phyloP scores from a whole-genome alignment of 2,329 filamentous ascomycete species.

The Pseudogymnoascus sp. region DNA sequence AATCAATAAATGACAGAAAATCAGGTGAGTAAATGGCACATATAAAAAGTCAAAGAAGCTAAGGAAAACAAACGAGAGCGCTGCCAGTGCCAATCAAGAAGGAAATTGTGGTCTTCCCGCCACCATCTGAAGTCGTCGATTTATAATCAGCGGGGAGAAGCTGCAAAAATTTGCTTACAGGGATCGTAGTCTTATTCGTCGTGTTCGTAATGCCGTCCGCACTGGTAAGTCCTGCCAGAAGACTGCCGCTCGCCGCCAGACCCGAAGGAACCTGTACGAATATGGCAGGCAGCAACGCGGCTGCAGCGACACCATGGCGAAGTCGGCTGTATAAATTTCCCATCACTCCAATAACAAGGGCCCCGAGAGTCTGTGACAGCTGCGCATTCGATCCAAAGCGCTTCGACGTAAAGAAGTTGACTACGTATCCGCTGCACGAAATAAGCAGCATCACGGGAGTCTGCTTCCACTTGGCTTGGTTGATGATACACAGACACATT shows the following conservation, averaged over 20 bases:
- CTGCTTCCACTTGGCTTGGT: conserved; percentile 76
- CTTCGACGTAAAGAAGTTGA: conserved; percentile 64
- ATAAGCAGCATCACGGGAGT: conserved; percentile 70
- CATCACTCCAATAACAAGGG: conserved; percentile 66
- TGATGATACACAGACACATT: conserved; percentile 65
- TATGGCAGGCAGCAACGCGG: conserved; percentile 78
- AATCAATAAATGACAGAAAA: conserved; percentile 11
- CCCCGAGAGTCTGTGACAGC: conserved; percentile 68
- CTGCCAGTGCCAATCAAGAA: neutral
- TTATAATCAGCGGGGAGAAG: conserved; percentile 1
- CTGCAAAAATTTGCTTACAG: conserved; percentile 4
- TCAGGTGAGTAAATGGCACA: conserved; percentile 5
- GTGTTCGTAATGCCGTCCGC: conserved; percentile 45
- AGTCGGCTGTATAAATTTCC: conserved; percentile 68
- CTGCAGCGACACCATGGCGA: conserved; percentile 61
- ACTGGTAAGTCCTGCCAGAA: conserved; percentile 49
- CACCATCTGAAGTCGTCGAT: neutral
- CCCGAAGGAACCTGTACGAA: conserved; percentile 63
- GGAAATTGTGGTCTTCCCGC: neutral
- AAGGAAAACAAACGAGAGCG: conserved; percentile 16
- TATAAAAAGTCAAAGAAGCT: conserved; percentile 14
- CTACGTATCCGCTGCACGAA: conserved; percentile 64
- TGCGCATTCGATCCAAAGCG: conserved; percentile 64
- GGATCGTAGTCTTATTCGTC: conserved; percentile 15
- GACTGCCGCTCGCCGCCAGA: conserved; percentile 51